Evolutionary conservation across 2,329 filamentous ascomycete genomes (phyloP), one percentile per base, ranked within the genome.

Genomic region (Nigrospora osmanthi): DNA sequence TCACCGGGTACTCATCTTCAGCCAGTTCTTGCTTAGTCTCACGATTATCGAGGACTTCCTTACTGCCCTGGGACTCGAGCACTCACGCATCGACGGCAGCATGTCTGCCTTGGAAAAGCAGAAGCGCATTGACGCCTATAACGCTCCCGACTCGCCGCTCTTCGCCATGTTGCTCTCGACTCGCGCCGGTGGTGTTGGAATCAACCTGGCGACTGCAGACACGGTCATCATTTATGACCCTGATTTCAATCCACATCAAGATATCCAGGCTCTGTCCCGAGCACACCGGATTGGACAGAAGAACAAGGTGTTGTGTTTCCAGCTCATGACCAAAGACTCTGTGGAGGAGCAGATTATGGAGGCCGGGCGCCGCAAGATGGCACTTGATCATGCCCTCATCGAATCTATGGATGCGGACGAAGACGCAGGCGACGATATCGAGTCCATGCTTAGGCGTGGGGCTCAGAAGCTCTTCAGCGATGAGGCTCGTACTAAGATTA

Each of bases 191-290:
- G 93, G 94, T 57, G 91, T 98, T 0, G 94, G 93, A 14, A 98
- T 98, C 70, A 98, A 98, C 59, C 75, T 98, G 45, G 93, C 93
- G 0, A 95, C 90, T 9, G 93, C 93, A 3, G 93, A 98, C 59
- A 98, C 93, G 0, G 94, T 98, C 49, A 96, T 98, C 52, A 96
- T 98, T 52, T 81, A 97, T 53, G 90, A 98, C 56, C 89, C 89
- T 0, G 93, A 98, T 59, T 97, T 95, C 71, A 98, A 98, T 50
- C 93, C 93, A 1, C 93, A 98, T 59, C 93, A 98, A 64, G 94
- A 98, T 58, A 86, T 98, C 35, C 93, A 98, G 63, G 93, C 93
- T 0, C 75, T 98, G 30, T 95, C 91, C 30, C 83, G 94, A 52
- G 93, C 91, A 15, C 93, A 98, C 64, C 85, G 93, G 23, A 97